Evolutionary conservation across 1,284 basidiomycete genomes (phyloP).

Genomic region (Naganishia liquefaciens): DNA sequence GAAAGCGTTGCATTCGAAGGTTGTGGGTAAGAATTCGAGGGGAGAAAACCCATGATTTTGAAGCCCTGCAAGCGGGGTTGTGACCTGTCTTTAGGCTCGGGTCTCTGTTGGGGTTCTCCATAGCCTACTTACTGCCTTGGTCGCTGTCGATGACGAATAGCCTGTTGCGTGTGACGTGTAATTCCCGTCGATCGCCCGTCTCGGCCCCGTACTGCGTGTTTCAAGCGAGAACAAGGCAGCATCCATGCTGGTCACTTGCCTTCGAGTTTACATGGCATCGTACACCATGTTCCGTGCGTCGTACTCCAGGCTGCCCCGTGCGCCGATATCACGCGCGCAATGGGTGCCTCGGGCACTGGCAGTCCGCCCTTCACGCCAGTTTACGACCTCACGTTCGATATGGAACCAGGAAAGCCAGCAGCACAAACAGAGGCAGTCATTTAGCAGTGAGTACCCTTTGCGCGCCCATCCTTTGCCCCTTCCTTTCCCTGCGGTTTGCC

Average conservation of each 20-base stretch:
- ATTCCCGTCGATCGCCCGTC: background rate
- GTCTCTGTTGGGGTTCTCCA: too few species aligned
- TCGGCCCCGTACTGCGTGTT: too few species aligned
- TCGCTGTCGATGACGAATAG: too few species aligned
- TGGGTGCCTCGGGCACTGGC: background rate
- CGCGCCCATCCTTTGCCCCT: background rate
- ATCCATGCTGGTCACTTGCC: too few species aligned
- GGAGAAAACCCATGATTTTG: too few species aligned
- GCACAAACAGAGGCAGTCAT: constrained; percentile 11
- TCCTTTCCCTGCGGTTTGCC: background rate
- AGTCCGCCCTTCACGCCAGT: constrained; percentile 5
- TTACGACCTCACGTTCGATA: constrained; percentile 1
- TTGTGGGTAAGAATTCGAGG: too few species aligned
- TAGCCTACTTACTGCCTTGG: too few species aligned
- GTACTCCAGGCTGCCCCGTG: background rate
- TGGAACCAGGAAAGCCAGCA: constrained; percentile 4
- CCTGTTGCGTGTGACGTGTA: background rate
- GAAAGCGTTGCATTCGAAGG: too few species aligned
- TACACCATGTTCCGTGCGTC: constrained; percentile 8
- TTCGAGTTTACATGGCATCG: too few species aligned
- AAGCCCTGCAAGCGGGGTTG: too few species aligned
- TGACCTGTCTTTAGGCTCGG: too few species aligned
- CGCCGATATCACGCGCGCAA: background rate
- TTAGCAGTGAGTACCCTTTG: constrained; percentile 16
- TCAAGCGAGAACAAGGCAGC: too few species aligned